Evolutionary conservation across 2,329 filamentous ascomycete genomes (phyloP).

Genomic region (Diaporthe amygdali): DNA sequence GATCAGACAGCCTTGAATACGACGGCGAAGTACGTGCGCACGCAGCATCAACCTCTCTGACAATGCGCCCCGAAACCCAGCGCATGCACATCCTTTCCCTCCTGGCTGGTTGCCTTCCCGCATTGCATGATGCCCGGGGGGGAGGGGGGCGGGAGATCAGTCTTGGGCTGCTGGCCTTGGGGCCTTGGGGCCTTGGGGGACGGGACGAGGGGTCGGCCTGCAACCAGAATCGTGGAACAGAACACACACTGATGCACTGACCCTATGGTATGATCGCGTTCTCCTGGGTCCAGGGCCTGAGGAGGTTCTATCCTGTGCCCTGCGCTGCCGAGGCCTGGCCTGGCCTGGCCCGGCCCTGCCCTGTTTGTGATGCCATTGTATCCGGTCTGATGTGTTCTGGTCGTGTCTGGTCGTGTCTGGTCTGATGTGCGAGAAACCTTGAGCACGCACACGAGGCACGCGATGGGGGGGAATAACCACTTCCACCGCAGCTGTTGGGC

Average conservation of each 20-base stretch:
- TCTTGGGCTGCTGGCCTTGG: not conserved
- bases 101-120: slow-evolving; percentile 6
- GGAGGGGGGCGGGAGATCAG: slow-evolving; percentile 5
- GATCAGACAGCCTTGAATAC: slow-evolving; percentile 18
- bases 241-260: slow-evolving; percentile 14
- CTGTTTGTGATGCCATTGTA: slow-evolving; percentile 2
- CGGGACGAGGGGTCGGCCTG: slow-evolving; percentile 15
- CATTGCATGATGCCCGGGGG: slow-evolving; percentile 11
- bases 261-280: slow-evolving; percentile 5
- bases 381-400: slow-evolving; percentile 1
- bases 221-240: slow-evolving; percentile 17
- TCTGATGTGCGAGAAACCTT: slow-evolving; percentile 9
- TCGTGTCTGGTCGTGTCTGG: slow-evolving; percentile 6
- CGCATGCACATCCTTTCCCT: slow-evolving; percentile 4
- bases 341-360: not conserved
- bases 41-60: not conserved
- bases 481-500: slow-evolving; percentile 1
- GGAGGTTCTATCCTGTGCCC: too few species aligned
- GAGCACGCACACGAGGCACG: not conserved
- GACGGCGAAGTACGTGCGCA: slow-evolving; percentile 4
- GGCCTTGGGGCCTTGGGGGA: not conserved
- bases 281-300: too few species aligned
- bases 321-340: not conserved
- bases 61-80: slow-evolving; percentile 3
- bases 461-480: not conserved